Percentiles rank a stretch among this genome's conserved stretches.
These are phyloP conservation scores for Lumnitzera littorea DNA, from an alignment of 345 rosid genomes.

Conservation along the genomic window DNA sequence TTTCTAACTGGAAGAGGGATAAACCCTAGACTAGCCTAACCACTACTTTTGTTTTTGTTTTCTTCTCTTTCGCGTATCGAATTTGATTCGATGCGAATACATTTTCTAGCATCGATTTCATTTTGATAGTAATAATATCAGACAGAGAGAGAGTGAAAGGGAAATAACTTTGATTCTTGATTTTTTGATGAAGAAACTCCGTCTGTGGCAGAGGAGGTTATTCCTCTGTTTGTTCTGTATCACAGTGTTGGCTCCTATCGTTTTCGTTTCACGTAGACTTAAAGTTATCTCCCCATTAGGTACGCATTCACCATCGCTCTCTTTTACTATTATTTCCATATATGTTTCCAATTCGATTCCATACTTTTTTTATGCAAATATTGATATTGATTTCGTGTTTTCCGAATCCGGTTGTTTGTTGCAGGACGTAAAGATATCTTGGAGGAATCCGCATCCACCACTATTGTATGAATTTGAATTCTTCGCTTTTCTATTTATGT, in stretches of 20 bases:
- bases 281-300: constrained; percentile 45
- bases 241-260: constrained; percentile 66
- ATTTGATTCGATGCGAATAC: no score
- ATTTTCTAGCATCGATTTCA: no score
- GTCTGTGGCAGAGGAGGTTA: constrained; percentile 72
- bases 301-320: constrained; percentile 16
- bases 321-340: background rate
- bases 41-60: no score
- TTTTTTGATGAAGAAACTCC: constrained; percentile 57
- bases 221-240: constrained; percentile 68
- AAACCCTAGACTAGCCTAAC: no score
- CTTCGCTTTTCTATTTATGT: constrained; percentile 1
- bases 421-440: constrained; percentile 58
- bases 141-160: no score
- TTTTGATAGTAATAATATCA: no score
- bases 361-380: constrained; percentile 2
- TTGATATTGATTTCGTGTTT: constrained; percentile 7
- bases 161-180: no score
- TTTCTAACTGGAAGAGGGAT: no score
- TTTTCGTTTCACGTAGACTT: constrained; percentile 52
- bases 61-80: no score
- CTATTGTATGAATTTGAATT: constrained; percentile 39
- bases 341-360: constrained; percentile 6
- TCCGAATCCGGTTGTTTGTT: constrained; percentile 10
- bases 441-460: constrained; percentile 52